Conservation (phyloP, 495 filamentous ascomycete species). For the Amorphotheca resinae region DNA sequence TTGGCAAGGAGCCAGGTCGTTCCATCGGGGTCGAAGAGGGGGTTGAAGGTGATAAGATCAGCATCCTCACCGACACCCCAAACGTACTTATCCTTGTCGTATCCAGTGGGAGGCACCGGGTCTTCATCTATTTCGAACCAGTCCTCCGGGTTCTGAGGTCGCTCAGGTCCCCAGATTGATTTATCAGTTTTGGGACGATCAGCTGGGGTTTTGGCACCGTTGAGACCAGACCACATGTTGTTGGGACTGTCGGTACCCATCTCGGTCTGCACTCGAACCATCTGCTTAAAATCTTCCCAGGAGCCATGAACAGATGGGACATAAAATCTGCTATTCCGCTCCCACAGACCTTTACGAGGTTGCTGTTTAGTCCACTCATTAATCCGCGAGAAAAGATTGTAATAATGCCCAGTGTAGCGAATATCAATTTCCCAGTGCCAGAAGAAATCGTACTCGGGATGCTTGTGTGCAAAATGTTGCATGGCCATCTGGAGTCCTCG, state of each 20-base stretch:
- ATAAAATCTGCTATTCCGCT: conserved; percentile 85
- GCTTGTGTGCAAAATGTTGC: conserved; percentile 79
- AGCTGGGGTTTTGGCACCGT: conserved; percentile 28
- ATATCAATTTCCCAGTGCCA: conserved; percentile 99
- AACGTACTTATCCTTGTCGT: conserved; percentile 65
- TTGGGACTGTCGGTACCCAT: conserved; percentile 62
- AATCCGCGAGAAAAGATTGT: conserved; percentile 71
- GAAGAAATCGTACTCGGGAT: conserved; percentile 89
- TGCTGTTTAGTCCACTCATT: conserved; percentile 66
- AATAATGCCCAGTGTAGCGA: conserved; percentile 92
- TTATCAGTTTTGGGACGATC: conserved; percentile 47
- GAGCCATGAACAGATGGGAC: conserved; percentile 75
- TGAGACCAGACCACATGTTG: conserved; percentile 51
- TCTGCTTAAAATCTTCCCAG: conserved; percentile 88
- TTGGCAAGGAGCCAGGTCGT: conserved; percentile 80
- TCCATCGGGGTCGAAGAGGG: conserved; percentile 79
- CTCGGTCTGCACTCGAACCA: conserved; percentile 82
- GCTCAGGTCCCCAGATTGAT: conserved; percentile 75
- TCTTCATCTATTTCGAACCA: conserved; percentile 58
- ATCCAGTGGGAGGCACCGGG: conserved; percentile 53
- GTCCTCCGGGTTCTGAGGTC: conserved; percentile 48
- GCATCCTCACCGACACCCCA: conserved; percentile 93
- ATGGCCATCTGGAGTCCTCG: conserved; percentile 86
- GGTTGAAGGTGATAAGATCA: conserved; percentile 87
- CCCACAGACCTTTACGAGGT: conserved; percentile 86